Evolutionary conservation across 306 rosid genomes (phyloP).

Genomic region (Dalbergia cultrata): DNA sequence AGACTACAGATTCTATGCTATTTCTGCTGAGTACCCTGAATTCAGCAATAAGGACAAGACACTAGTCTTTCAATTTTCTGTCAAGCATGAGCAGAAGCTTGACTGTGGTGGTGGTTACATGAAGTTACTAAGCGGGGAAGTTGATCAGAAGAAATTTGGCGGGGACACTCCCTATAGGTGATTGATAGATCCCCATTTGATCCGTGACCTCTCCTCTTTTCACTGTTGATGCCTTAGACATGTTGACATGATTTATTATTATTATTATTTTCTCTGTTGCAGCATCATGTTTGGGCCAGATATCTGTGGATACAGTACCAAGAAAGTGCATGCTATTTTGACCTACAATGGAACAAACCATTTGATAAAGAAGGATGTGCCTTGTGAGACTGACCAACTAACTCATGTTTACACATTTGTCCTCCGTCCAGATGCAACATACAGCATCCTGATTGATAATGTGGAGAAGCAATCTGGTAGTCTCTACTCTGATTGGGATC

Average conservation of each 20-base stretch:
- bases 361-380: constrained; percentile 97
- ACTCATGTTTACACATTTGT: constrained; percentile 92
- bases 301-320: constrained; percentile 97
- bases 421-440: constrained; percentile 95
- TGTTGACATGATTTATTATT: constrained; percentile 25
- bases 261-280: constrained; percentile 45
- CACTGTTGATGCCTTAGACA: neutral
- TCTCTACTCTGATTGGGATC: constrained; percentile 92
- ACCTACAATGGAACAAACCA: constrained; percentile 80
- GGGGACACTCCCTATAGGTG: constrained; percentile 60
- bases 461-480: constrained; percentile 96
- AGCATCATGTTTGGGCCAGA: constrained; percentile 99
- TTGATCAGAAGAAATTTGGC: constrained; percentile 88
- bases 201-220: neutral
- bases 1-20: constrained; percentile 92
- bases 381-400: constrained; percentile 98
- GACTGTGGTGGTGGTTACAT: constrained; percentile 99
- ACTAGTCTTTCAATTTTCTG: constrained; percentile 91
- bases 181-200: constrained; percentile 22
- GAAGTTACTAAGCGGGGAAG: constrained; percentile 89
- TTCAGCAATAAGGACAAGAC: constrained; percentile 91
- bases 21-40: constrained; percentile 95
- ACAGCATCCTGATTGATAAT: constrained; percentile 88
- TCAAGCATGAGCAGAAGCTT: constrained; percentile 98
- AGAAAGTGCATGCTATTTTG: constrained; percentile 96